These are phyloP conservation scores for Claviceps sp. DNA, from an alignment of 2,329 filamentous ascomycete genomes.

Conservation along the genomic window DNA sequence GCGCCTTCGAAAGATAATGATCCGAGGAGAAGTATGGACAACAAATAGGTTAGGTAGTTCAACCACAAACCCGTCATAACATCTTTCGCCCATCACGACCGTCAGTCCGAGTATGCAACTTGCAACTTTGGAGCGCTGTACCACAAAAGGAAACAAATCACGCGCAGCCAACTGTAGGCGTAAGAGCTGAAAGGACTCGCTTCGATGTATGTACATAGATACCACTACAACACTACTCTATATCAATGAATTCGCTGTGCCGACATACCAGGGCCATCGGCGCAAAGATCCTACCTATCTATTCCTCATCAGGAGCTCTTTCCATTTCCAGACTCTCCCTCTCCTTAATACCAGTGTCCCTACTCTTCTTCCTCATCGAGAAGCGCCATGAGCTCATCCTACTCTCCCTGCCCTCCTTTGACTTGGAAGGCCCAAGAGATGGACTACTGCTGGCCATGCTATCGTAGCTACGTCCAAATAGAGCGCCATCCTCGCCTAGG, in stretches of 20 bases:
- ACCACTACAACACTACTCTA: neutral
- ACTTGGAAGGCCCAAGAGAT: slow-evolving; percentile 37
- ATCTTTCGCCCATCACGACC: neutral
- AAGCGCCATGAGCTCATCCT: slow-evolving; percentile 41
- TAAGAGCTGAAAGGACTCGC: neutral
- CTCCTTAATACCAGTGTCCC: slow-evolving; percentile 26
- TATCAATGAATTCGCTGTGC: neutral
- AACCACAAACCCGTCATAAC: neutral
- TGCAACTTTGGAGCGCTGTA: neutral
- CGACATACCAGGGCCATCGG: neutral
- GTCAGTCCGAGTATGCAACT: neutral
- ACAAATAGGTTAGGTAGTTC: neutral
- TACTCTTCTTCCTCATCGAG: slow-evolving; percentile 47
- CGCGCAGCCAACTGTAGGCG: neutral
- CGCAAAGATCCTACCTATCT: neutral
- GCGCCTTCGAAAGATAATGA: too few relatives aligned
- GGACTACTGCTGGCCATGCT: slow-evolving; percentile 45
- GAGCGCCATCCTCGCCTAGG: slow-evolving; percentile 29
- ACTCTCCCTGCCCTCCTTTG: slow-evolving; percentile 31
- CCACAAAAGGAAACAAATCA: neutral
- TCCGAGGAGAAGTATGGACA: neutral
- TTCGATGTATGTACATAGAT: neutral
- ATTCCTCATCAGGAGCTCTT: slow-evolving; percentile 18
- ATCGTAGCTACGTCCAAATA: slow-evolving; percentile 39
- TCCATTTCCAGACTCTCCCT: slow-evolving; percentile 44